phyloP scores from a whole-genome alignment of 139 green algal genomes.

The Mesotaenium endlicherianum region DNA sequence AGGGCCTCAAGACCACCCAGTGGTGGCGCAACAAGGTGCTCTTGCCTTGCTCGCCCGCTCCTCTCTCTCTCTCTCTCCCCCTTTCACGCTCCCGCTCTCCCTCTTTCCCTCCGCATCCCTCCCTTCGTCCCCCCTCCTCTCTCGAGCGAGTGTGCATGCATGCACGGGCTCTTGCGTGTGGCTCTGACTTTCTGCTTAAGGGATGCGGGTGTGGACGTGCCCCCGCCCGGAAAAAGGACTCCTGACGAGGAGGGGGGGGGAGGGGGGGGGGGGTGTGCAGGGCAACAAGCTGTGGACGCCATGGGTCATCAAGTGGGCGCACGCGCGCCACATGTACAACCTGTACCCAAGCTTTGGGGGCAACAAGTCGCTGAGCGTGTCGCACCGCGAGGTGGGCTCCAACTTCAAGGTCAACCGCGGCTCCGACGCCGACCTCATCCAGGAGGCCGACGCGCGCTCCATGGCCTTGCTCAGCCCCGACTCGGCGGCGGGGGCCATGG shows the following conservation, averaged over 20 bases:
- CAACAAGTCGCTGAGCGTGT: conserved; percentile 23
- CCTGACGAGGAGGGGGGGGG: too few relatives aligned
- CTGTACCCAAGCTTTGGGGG: neutral
- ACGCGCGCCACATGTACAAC: conserved; percentile 28
- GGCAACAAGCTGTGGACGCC: conserved; percentile 36
- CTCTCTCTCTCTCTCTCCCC: neutral
- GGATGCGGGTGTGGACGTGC: too few relatives aligned
- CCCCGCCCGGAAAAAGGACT: too few relatives aligned
- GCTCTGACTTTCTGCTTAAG: neutral
- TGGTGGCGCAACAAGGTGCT: conserved; percentile 26
- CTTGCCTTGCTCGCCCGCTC: neutral
- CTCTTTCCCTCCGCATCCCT: neutral
- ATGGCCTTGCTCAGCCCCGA: neutral
- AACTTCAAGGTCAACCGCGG: conserved; percentile 8
- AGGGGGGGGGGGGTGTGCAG: neutral
- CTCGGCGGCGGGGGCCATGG: neutral
- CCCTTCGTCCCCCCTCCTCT: neutral
- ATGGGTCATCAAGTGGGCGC: conserved; percentile 42
- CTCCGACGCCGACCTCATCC: conserved; percentile 1
- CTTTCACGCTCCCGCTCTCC: neutral
- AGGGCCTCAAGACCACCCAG: conserved; percentile 31
- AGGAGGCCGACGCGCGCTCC: too few relatives aligned
- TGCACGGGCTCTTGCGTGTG: neutral
- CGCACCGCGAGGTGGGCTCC: conserved; percentile 18
- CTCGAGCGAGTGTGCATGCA: too few relatives aligned